These are phyloP conservation scores for Edaphochlamys debaryana DNA, from an alignment of 139 green algal genomes.

Conservation along the genomic window DNA sequence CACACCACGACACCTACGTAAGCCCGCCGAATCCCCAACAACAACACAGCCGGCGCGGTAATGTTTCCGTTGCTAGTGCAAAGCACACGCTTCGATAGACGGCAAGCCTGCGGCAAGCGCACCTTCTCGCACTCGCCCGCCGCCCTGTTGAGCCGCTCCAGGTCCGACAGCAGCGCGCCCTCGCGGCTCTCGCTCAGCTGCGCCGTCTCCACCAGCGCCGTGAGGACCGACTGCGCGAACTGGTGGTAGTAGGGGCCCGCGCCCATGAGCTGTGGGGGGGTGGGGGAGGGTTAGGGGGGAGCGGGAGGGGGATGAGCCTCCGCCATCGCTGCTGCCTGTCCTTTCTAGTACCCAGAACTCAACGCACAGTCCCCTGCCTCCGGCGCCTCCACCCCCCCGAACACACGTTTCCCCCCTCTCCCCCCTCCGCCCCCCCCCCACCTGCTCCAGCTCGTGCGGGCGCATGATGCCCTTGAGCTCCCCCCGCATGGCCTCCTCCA, in stretches of 20 bases:
- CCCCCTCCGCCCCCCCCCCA: background rate
- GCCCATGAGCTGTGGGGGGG: background rate
- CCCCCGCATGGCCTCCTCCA: conserved; percentile 6
- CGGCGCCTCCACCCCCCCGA: too few relatives aligned
- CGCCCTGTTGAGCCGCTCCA: conserved; percentile 12
- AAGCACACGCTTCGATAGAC: too few relatives aligned
- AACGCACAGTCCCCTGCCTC: too few relatives aligned
- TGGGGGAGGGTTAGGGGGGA: background rate
- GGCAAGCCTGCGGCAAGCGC: too few relatives aligned
- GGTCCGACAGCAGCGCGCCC: conserved; percentile 12
- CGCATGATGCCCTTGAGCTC: conserved; percentile 19
- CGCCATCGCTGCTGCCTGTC: too few relatives aligned
- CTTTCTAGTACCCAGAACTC: too few relatives aligned
- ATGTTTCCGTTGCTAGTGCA: too few relatives aligned
- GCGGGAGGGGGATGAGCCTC: background rate
- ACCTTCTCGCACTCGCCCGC: conserved; percentile 46
- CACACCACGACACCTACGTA: too few relatives aligned
- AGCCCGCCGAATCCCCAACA: too few relatives aligned
- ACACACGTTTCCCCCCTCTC: background rate
- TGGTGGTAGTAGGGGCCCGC: conserved; percentile 35
- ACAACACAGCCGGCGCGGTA: too few relatives aligned
- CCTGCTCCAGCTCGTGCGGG: conserved; percentile 28
- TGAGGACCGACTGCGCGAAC: conserved; percentile 29
- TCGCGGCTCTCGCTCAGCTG: conserved; percentile 7
- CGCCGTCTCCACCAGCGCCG: conserved; percentile 25